These are phyloP conservation scores for Crepidotus sp. DNA, from an alignment of 1,284 basidiomycete species.

Conservation along the genomic window DNA sequence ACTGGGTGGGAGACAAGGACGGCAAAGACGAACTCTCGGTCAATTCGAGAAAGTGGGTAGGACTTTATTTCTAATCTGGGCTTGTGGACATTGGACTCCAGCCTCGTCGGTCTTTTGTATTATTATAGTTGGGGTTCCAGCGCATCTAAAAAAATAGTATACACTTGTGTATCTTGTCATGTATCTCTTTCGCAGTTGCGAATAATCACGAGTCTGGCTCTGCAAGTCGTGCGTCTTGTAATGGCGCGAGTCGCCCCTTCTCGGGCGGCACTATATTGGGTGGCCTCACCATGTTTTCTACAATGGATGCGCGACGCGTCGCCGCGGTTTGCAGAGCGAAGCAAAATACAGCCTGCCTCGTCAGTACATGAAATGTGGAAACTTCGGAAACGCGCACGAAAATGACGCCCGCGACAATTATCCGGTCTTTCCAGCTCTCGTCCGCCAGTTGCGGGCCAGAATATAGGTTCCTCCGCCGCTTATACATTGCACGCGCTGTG, in stretches of 20 bases:
- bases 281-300: slow-evolving; percentile 1
- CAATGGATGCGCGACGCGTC: slow-evolving; percentile 14
- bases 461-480: slow-evolving; percentile 36
- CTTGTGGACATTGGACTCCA: background rate
- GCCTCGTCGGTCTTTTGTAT: slow-evolving; percentile 1
- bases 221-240: slow-evolving; percentile 10
- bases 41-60: slow-evolving; percentile 43
- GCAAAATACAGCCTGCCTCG: slow-evolving; percentile 8
- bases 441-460: slow-evolving; percentile 33
- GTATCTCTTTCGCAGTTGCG: slow-evolving; percentile 3
- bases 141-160: background rate
- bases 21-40: slow-evolving; percentile 38
- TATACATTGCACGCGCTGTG: slow-evolving; percentile 35
- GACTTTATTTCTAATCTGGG: slow-evolving; percentile 37
- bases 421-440: slow-evolving; percentile 49
- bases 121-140: slow-evolving; percentile 8
- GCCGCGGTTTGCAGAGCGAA: slow-evolving; percentile 17
- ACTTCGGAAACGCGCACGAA: slow-evolving; percentile 26
- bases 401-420: slow-evolving; percentile 40
- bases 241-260: background rate
- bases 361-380: background rate
- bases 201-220: slow-evolving; percentile 10
- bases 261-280: background rate
- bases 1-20: slow-evolving; percentile 38
- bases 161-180: too few relatives aligned